Percentiles rank a stretch among this genome's conserved stretches.
Conservation (phyloP, 1,284 basidiomycete genomes). For the Moesziomyces antarcticus region DNA sequence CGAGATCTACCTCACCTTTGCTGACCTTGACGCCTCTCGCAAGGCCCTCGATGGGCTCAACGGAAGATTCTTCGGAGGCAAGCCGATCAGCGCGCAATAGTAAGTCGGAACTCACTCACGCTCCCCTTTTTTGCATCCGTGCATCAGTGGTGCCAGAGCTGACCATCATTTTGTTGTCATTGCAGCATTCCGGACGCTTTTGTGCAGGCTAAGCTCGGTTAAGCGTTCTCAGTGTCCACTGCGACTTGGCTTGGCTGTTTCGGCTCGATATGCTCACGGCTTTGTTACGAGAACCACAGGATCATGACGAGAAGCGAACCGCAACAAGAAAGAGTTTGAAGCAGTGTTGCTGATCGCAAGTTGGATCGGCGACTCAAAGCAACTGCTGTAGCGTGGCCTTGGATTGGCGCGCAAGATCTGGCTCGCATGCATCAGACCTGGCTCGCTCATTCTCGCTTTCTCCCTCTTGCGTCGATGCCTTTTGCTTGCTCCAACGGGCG, state of each 20-base stretch:
- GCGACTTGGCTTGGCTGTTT: too few species aligned
- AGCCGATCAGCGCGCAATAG: slow-evolving; percentile 62
- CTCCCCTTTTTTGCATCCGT: neutral
- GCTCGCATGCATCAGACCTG: slow-evolving; percentile 13
- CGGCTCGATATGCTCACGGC: neutral
- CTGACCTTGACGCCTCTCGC: slow-evolving; percentile 79
- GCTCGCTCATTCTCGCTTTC: slow-evolving; percentile 29
- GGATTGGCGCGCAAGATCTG: neutral
- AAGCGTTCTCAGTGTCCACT: neutral
- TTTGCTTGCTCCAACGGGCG: neutral
- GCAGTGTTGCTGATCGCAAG: neutral
- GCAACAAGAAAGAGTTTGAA: neutral
- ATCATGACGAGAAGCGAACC: neutral
- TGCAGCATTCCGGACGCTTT: slow-evolving; percentile 53
- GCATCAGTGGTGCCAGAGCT: neutral
- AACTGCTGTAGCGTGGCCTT: neutral
- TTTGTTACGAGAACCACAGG: neutral
- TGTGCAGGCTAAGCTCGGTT: slow-evolving; percentile 54
- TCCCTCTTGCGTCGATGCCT: slow-evolving; percentile 5
- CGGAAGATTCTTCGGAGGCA: slow-evolving; percentile 74
- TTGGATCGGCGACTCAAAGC: neutral
- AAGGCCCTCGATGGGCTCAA: slow-evolving; percentile 88
- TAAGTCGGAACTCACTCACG: slow-evolving; percentile 22
- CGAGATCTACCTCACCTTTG: slow-evolving; percentile 96
- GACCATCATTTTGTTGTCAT: neutral